These are phyloP conservation scores for Backusella westeae DNA, from an alignment of 192 early-diverging fungal species.

Conservation along the genomic window DNA sequence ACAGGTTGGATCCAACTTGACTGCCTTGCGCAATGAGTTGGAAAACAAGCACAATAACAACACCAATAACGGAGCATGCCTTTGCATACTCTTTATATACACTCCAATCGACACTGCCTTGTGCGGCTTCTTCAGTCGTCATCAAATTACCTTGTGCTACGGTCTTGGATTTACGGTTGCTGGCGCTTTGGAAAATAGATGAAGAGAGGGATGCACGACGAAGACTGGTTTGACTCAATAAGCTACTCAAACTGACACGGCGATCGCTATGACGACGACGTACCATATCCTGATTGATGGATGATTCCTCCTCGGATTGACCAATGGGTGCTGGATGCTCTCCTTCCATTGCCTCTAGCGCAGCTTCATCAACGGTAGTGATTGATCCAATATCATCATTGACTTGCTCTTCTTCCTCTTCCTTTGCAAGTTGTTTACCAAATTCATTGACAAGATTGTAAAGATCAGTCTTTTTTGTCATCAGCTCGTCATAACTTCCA, in stretches of 20 bases:
- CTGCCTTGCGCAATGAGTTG: slow-evolving; percentile 55
- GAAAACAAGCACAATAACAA: slow-evolving; percentile 56
- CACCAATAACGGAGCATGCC: slow-evolving; percentile 61
- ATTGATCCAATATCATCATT: slow-evolving; percentile 8
- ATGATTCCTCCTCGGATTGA: not conserved
- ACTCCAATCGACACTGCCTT: slow-evolving; percentile 74
- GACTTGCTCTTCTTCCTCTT: slow-evolving; percentile 9
- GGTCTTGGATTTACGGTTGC: slow-evolving; percentile 7
- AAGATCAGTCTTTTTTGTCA: slow-evolving; percentile 55
- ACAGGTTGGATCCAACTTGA: slow-evolving; percentile 61
- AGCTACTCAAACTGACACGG: slow-evolving; percentile 12
- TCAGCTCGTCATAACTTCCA: slow-evolving; percentile 66
- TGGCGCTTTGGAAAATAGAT: slow-evolving; percentile 22
- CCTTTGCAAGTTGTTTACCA: slow-evolving; percentile 45
- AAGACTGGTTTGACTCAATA: slow-evolving; percentile 41
- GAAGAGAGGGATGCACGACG: slow-evolving; percentile 56
- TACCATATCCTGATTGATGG: slow-evolving; percentile 4
- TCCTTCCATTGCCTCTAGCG: not conserved
- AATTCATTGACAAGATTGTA: slow-evolving; percentile 72
- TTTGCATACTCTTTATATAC: slow-evolving; percentile 82
- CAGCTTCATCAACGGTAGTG: not conserved
- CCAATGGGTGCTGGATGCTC: not conserved
- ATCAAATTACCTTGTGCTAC: slow-evolving; percentile 48
- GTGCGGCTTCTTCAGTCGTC: slow-evolving; percentile 74
- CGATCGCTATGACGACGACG: not conserved